phyloP scores from a whole-genome alignment of 306 rosid species.

The Cucumis sativus region Cucumber_9930_V3 NC_026656.2:20835501-20836000 shows the following conservation, averaged over 20 bases:
- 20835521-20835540: neutral
- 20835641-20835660: neutral
- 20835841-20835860: neutral
- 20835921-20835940: neutral
- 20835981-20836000: constrained; percentile 91
- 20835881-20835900: too few species aligned
- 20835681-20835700: neutral
- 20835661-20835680: neutral
- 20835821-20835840: too few species aligned
- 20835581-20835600: neutral
- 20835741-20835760: neutral
- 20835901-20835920: neutral
- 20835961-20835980: constrained; percentile 80
- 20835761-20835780: neutral
- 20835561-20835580: neutral
- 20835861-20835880: neutral
- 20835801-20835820: too few species aligned
- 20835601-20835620: neutral
- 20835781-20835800: neutral
- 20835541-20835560: neutral
- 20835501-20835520: neutral
- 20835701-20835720: neutral
- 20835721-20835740: neutral
- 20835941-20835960: constrained; percentile 8
- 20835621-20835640: neutral